These are phyloP conservation scores for Ganoderma resinaceum DNA, from an alignment of 1,284 basidiomycete species.

Conservation along the genomic window DNA sequence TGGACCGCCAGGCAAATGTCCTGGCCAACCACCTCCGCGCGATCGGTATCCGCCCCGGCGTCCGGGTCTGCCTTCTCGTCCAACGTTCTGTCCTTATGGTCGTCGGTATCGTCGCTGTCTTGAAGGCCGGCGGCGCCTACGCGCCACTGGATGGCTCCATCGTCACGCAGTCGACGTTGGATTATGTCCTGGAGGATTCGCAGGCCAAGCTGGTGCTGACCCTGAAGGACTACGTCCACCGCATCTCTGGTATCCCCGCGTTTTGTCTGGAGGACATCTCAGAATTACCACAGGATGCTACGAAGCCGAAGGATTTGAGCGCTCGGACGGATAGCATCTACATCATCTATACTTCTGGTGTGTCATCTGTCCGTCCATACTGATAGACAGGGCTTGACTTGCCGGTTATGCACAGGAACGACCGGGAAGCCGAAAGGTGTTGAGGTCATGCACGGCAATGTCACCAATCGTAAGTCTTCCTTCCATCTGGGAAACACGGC, in stretches of 20 bases:
- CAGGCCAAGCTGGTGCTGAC: constrained; percentile 51
- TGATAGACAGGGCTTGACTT: constrained; percentile 7
- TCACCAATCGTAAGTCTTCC: constrained; percentile 57
- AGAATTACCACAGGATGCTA: constrained; percentile 36
- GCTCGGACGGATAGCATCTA: constrained; percentile 56
- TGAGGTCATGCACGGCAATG: constrained; percentile 62
- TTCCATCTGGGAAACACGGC: background rate
- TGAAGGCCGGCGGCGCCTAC: constrained; percentile 65
- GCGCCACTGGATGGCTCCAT: constrained; percentile 65
- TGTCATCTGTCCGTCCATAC: constrained; percentile 24
- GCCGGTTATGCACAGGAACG: constrained; percentile 48
- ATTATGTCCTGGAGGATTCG: constrained; percentile 59
- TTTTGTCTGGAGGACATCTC: constrained; percentile 54
- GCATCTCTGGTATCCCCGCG: constrained; percentile 42
- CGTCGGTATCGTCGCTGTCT: constrained; percentile 58
- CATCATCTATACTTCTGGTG: constrained; percentile 69
- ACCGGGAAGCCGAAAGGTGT: constrained; percentile 67
- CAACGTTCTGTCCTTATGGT: constrained; percentile 63
- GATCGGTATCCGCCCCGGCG: constrained; percentile 53
- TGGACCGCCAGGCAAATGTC: constrained; percentile 56
- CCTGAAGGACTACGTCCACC: constrained; percentile 52
- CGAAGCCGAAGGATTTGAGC: constrained; percentile 49
- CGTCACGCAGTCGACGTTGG: constrained; percentile 59
- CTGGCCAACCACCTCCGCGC: constrained; percentile 53
- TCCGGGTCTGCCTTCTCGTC: constrained; percentile 59